Evolutionary conservation across 2,329 filamentous ascomycete species (phyloP).

Genomic region (Trichoderma sp.): DNA sequence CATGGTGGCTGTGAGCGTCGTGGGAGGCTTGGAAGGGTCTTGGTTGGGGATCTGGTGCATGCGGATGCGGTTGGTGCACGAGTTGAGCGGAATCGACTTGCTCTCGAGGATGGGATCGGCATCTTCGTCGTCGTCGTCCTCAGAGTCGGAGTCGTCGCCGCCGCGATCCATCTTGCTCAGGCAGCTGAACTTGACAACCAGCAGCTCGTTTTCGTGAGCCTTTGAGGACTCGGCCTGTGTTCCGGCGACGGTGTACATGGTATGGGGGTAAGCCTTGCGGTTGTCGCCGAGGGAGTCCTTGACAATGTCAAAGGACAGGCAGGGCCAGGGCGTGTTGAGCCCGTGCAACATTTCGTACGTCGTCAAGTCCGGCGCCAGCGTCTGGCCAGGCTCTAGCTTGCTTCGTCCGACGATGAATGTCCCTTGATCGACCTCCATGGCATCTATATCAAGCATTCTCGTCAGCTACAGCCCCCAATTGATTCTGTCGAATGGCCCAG

Average conservation of each 20-base stretch:
- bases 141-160: conserved; percentile 62
- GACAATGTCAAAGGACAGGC: conserved; percentile 91
- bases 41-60: conserved; percentile 73
- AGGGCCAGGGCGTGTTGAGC: conserved; percentile 92
- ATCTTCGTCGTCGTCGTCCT: conserved; percentile 71
- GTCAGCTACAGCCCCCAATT: background rate
- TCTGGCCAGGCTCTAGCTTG: conserved; percentile 86
- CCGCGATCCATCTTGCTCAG: conserved; percentile 80
- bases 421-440: conserved; percentile 90
- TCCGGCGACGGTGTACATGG: conserved; percentile 89
- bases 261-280: conserved; percentile 89
- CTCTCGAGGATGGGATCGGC: conserved; percentile 91
- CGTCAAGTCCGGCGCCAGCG: conserved; percentile 84
- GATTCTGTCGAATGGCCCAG: background rate
- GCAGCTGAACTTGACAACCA: conserved; percentile 95
- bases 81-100: conserved; percentile 78
- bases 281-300: conserved; percentile 82
- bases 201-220: conserved; percentile 83
- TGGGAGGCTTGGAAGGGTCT: conserved; percentile 68
- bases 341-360: conserved; percentile 98
- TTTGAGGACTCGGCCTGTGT: conserved; percentile 80
- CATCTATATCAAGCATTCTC: conserved; percentile 44
- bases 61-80: conserved; percentile 92
- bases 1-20: conserved; percentile 86
- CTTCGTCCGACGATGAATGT: conserved; percentile 95